phyloP scores from a whole-genome alignment of 371 early-diverging fungal genomes.

The Batkoa obscura region DNA sequence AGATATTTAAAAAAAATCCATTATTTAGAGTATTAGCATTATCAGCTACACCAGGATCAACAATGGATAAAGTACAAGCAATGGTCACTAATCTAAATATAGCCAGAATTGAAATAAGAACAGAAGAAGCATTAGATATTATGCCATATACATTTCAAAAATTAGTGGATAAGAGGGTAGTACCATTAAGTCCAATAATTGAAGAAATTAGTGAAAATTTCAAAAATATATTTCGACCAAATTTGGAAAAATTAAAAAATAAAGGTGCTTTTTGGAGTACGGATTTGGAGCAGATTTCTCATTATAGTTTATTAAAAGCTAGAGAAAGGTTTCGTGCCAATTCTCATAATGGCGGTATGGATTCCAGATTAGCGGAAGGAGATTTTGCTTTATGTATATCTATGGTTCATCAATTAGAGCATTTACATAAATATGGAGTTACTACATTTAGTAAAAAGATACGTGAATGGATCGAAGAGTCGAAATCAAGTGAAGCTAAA shows the following conservation, averaged over 20 bases:
- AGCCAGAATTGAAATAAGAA: slow-evolving; percentile 58
- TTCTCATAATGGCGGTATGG: slow-evolving; percentile 11
- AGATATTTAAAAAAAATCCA: slow-evolving; percentile 22
- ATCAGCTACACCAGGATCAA: slow-evolving; percentile 77
- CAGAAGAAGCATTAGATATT: slow-evolving; percentile 79
- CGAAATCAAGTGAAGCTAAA: neutral
- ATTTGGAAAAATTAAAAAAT: slow-evolving; percentile 22
- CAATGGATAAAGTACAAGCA: slow-evolving; percentile 49
- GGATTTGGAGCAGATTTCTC: slow-evolving; percentile 19
- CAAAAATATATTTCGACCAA: slow-evolving; percentile 15
- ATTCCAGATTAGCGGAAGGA: neutral
- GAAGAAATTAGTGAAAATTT: slow-evolving; percentile 21
- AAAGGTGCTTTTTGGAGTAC: slow-evolving; percentile 18
- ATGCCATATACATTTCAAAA: slow-evolving; percentile 49
- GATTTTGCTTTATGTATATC: neutral
- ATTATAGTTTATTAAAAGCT: slow-evolving; percentile 22
- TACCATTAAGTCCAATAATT: slow-evolving; percentile 37
- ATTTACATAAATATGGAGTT: neutral
- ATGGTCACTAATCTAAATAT: slow-evolving; percentile 61
- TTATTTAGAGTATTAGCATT: slow-evolving; percentile 68
- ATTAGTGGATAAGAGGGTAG: slow-evolving; percentile 33
- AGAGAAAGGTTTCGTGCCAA: slow-evolving; percentile 17
- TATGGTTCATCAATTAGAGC: neutral
- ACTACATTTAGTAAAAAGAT: neutral
- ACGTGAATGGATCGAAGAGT: neutral